Conservation (phyloP, 257 asterid genomes). For the Orobanche coerulescens region DNA sequence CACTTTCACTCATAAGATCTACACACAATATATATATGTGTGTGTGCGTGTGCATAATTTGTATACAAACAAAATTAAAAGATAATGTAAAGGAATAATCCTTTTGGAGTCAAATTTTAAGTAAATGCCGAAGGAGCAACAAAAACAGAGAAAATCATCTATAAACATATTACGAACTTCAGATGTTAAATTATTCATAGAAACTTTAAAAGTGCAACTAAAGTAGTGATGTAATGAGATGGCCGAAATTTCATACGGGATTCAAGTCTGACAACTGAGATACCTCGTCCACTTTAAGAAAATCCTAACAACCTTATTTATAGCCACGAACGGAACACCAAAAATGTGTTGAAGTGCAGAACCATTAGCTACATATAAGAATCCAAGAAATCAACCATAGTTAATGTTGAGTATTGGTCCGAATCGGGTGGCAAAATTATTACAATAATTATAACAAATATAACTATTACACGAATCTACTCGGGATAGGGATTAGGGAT, state of each 20-base stretch:
- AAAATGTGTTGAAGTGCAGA: not conserved
- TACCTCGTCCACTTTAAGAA: not conserved
- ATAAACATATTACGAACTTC: not conserved
- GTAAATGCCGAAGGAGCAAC: constrained; percentile 4
- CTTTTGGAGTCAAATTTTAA: not conserved
- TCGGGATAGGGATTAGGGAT: too few relatives aligned
- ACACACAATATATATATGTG: too few relatives aligned
- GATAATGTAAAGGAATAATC: not conserved
- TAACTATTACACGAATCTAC: too few relatives aligned
- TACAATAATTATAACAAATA: too few relatives aligned
- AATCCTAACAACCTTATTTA: not conserved
- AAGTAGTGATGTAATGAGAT: not conserved
- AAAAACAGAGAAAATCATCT: not conserved
- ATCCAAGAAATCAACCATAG: not conserved
- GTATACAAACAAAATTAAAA: not conserved
- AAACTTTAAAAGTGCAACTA: not conserved
- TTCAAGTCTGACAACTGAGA: not conserved
- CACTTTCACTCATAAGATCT: not conserved
- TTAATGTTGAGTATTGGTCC: not conserved
- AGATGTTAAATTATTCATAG: not conserved
- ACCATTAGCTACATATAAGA: not conserved
- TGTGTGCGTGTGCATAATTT: too few relatives aligned
- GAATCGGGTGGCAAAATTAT: too few relatives aligned
- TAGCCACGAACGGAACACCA: not conserved
- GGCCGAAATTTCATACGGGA: not conserved